These are phyloP conservation scores for Phylloporus sp. DNA, from an alignment of 768 basidiomycete genomes.

Conservation along the genomic window DNA sequence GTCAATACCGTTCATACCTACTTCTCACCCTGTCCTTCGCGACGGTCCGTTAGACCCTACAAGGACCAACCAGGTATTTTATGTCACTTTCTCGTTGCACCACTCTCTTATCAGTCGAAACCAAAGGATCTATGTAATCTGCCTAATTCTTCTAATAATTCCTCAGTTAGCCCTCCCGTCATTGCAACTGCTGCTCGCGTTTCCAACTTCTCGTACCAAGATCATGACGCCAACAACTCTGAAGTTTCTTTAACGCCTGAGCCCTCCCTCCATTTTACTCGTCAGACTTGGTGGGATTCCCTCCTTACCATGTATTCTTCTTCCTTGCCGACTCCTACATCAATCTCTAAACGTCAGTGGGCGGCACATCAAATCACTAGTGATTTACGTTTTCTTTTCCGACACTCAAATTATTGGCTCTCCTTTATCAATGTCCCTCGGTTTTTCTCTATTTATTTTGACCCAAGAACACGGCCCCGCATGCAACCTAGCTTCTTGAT, in stretches of 20 bases:
- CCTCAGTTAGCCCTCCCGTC: background rate
- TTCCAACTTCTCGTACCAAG: conserved; percentile 3
- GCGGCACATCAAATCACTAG: conserved; percentile 43
- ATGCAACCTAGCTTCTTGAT: conserved; percentile 69
- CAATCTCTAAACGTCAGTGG: conserved; percentile 44
- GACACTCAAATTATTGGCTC: conserved; percentile 65
- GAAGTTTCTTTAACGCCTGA: conserved; percentile 31
- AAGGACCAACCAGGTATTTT: conserved; percentile 31
- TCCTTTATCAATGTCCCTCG: conserved; percentile 69
- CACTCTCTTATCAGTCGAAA: conserved; percentile 21
- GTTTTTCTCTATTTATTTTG: conserved; percentile 57
- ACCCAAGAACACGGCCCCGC: conserved; percentile 47
- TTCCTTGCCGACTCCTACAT: conserved; percentile 31
- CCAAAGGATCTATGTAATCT: conserved; percentile 18
- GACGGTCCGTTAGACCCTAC: conserved; percentile 9
- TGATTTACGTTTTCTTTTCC: conserved; percentile 65
- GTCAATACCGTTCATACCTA: conserved; percentile 9
- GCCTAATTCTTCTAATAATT: background rate
- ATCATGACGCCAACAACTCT: conserved; percentile 10
- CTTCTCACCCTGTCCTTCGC: conserved; percentile 6
- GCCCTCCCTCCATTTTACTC: conserved; percentile 63
- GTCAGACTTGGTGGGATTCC: conserved; percentile 79
- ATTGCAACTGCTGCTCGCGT: background rate
- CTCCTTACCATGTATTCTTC: conserved; percentile 51
- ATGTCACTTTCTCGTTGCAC: conserved; percentile 20